These are phyloP conservation scores for Cairneyella variabilis DNA, from an alignment of 495 filamentous ascomycete species.

Conservation along the genomic window DNA sequence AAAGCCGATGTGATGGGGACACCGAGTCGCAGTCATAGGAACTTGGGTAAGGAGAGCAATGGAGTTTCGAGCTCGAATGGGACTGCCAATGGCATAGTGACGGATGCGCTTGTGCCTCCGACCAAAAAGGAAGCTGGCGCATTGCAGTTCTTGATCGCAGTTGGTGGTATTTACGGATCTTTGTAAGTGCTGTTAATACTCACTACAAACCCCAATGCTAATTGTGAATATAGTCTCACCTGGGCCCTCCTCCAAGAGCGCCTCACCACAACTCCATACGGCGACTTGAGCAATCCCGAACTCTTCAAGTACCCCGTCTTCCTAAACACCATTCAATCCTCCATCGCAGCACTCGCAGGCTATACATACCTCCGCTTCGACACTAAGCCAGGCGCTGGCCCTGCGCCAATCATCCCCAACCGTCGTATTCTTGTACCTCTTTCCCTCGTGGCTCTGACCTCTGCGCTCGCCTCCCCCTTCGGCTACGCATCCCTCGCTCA, in stretches of 20 bases:
- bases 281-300: slow-evolving; percentile 50
- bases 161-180: slow-evolving; percentile 89
- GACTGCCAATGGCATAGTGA: slow-evolving; percentile 28
- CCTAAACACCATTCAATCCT: slow-evolving; percentile 92
- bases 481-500: slow-evolving; percentile 91
- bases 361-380: slow-evolving; percentile 73
- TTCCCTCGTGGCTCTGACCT: slow-evolving; percentile 78
- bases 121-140: slow-evolving; percentile 47
- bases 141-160: slow-evolving; percentile 76
- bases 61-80: slow-evolving; percentile 40
- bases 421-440: slow-evolving; percentile 71
- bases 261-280: slow-evolving; percentile 92
- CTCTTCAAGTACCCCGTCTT: slow-evolving; percentile 91
- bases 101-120: slow-evolving; percentile 19
- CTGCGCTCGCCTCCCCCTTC: slow-evolving; percentile 86
- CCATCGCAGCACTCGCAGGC: slow-evolving; percentile 79
- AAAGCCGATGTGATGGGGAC: slow-evolving; percentile 31
- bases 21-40: slow-evolving; percentile 17
- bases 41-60: slow-evolving; percentile 26
- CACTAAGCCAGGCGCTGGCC: slow-evolving; percentile 44
- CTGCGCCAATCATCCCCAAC: slow-evolving; percentile 72
- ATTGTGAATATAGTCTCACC: slow-evolving; percentile 62
- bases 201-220: neutral
- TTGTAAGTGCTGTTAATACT: slow-evolving; percentile 60
- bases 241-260: slow-evolving; percentile 98